Evolutionary conservation across 2,329 filamentous ascomycete genomes (phyloP).

Genomic region (Phoma sp.): DNA sequence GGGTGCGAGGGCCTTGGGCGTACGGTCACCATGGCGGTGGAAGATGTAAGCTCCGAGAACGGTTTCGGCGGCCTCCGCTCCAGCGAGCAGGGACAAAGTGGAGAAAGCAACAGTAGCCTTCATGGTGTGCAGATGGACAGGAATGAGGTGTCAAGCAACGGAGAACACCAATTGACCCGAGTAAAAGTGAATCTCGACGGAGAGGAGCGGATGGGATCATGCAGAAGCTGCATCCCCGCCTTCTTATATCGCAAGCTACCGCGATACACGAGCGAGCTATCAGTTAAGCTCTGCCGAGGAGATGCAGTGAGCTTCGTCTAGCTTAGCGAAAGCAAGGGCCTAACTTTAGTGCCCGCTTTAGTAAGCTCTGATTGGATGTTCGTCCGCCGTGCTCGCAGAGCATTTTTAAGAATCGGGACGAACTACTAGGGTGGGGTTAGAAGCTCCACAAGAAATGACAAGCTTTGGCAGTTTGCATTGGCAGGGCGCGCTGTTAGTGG

Average conservation of each 20-base stretch:
- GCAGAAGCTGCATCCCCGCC: conserved; percentile 3
- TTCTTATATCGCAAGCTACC: conserved; percentile 27
- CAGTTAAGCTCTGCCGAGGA: conserved; percentile 23
- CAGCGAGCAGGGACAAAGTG: conserved; percentile 36
- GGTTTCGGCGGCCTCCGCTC: conserved; percentile 62
- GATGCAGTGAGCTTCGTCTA: conserved; percentile 18
- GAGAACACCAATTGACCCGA: conserved; percentile 16
- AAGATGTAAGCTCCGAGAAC: conserved; percentile 86
- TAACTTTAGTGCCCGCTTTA: conserved; percentile 3
- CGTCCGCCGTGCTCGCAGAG: conserved; percentile 17
- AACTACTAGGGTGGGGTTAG: conserved; percentile 29
- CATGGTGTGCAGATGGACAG: conserved; percentile 31
- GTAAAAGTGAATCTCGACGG: conserved; percentile 8
- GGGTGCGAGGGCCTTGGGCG: conserved; percentile 75
- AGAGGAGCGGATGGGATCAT: neutral
- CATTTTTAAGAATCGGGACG: conserved; percentile 30
- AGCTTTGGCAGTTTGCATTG: conserved; percentile 21
- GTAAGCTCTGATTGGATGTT: conserved; percentile 9
- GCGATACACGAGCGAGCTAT: neutral
- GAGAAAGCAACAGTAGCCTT: conserved; percentile 32
- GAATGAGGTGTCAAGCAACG: conserved; percentile 4
- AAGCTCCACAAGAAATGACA: conserved; percentile 19
- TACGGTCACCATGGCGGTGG: conserved; percentile 88
- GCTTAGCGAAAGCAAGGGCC: conserved; percentile 19
- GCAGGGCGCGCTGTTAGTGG: conserved; percentile 13